These are phyloP conservation scores for Hyparrhenia diplandra DNA, from an alignment of 176 grass and related monocot genomes.

Conservation along the genomic window DNA sequence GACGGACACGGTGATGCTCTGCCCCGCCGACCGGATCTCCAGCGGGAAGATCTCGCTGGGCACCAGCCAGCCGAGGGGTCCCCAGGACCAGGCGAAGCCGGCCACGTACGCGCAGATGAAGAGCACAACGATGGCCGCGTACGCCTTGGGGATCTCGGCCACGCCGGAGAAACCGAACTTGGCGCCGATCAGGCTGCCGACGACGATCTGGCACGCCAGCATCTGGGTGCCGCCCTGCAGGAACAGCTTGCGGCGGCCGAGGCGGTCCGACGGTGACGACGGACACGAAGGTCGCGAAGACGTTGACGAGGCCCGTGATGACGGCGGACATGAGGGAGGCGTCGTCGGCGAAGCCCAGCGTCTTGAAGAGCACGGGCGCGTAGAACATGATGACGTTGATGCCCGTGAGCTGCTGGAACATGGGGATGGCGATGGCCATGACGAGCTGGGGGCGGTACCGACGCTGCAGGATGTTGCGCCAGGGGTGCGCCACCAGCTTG, in stretches of 20 bases:
- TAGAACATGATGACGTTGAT: conserved; percentile 89
- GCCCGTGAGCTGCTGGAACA: conserved; percentile 77
- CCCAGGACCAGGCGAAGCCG: conserved; percentile 97
- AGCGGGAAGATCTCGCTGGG: conserved; percentile 98
- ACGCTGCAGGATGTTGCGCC: conserved; percentile 63
- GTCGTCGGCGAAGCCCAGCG: conserved; percentile 72
- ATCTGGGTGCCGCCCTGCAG: conserved; percentile 76
- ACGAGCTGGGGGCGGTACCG: conserved; percentile 64
- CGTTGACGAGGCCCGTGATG: conserved; percentile 84
- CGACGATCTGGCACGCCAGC: conserved; percentile 68
- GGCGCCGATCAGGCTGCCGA: conserved; percentile 66
- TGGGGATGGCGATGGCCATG: conserved; percentile 77
- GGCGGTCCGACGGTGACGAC: conserved; percentile 39
- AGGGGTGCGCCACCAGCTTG: conserved; percentile 56
- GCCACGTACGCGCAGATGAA: conserved; percentile 96
- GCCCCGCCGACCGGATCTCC: conserved; percentile 91
- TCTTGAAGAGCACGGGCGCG: conserved; percentile 81
- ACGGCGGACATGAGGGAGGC: conserved; percentile 78
- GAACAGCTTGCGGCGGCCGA: conserved; percentile 53
- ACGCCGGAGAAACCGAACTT: conserved; percentile 79
- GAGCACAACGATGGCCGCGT: conserved; percentile 70
- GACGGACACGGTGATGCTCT: conserved; percentile 88
- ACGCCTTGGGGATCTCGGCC: conserved; percentile 50
- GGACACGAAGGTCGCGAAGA: conserved; percentile 73
- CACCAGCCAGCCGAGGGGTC: conserved; percentile 89